Conservation (phyloP, 2,329 filamentous ascomycete genomes). For the Bertia moriformis region DNA sequence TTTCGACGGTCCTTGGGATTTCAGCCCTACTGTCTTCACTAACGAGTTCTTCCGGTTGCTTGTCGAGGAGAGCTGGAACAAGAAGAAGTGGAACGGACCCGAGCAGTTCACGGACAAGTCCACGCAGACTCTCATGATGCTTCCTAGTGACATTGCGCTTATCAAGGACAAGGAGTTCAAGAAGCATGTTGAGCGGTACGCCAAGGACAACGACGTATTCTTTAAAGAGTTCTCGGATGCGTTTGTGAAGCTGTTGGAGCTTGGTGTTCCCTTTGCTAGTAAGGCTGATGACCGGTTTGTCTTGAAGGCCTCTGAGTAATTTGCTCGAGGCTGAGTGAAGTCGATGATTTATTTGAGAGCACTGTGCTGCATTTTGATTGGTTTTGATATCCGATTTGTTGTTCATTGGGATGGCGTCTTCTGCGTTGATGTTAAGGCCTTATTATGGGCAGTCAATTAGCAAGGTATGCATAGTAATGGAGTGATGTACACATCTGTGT, state of each 20-base stretch:
- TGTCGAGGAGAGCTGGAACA: constrained; percentile 12
- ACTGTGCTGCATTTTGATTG: background rate
- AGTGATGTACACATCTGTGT: too few relatives aligned
- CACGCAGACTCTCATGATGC: constrained; percentile 53
- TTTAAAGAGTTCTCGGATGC: constrained; percentile 53
- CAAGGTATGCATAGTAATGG: too few relatives aligned
- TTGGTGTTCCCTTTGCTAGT: constrained; percentile 43
- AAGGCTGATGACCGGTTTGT: constrained; percentile 25
- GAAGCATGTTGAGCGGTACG: constrained; percentile 45
- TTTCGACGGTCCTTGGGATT: constrained; percentile 20
- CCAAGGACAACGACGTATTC: constrained; percentile 48
- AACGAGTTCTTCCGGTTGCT: constrained; percentile 20
- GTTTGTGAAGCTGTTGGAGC: constrained; percentile 45
- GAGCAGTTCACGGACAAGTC: constrained; percentile 48
- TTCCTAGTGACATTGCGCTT: constrained; percentile 50
- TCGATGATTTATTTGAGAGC: background rate
- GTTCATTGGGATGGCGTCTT: too few relatives aligned
- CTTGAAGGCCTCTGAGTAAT: constrained; percentile 23
- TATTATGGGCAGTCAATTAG: too few relatives aligned
- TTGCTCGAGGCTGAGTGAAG: constrained; percentile 1
- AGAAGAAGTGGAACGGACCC: constrained; percentile 37
- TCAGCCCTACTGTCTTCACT: constrained; percentile 19
- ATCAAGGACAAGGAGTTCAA: constrained; percentile 50
- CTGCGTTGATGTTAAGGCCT: too few relatives aligned
- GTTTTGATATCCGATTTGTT: constrained; percentile 1